Evolutionary conservation across 345 rosid genomes (phyloP), one percentile per base, ranked within the genome.

Genomic region (Litchi chinensis): DNA sequence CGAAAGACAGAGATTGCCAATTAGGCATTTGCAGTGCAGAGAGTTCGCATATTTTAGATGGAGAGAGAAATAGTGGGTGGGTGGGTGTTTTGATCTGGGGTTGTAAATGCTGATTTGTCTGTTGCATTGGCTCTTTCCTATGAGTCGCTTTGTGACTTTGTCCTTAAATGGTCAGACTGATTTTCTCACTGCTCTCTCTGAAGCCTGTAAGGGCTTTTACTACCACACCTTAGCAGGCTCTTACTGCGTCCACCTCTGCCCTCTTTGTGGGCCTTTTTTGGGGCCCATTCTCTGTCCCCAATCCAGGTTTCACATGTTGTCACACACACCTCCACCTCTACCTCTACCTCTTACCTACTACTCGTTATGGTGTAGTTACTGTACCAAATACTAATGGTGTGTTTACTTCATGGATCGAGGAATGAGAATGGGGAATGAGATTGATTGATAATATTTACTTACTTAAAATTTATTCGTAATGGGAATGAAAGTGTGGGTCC

Each of bases 51-150:
- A 8, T 60, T 63, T 24, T 19, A 40, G 44, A 54, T 18, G 15
- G n/a, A 21, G 24, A 4, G 40, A 6, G 28, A 10, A 22, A 4
- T 2, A 37, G 74, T 18, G 13, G 43, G 50, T 40, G 26, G 6
- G 39, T 44, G 32, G 48, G 57, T 3, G n/a, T 15, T 24, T 46
- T 72, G 64, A 67, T 69, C 26, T 65, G 63, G 70, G 75, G 65
- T 56, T 70, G 78, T 63, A 72, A 79, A 80, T 79, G 83, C 81
- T 76, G 76, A 7, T 79, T 85, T 79, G 86, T 85, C 84, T 83
- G 79, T 70, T 73, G 78, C 76, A 43, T n/a, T 74, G 85, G 83
- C 86, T 66, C 56, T 57, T 75, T 77, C 15, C 21, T 48, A 5
- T 56, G 24, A 9, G 26, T 21, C 71, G 77, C 41, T 48, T 65